phyloP scores from a whole-genome alignment of 2,329 filamentous ascomycete species.

The Fusarium ramigenum region DNA sequence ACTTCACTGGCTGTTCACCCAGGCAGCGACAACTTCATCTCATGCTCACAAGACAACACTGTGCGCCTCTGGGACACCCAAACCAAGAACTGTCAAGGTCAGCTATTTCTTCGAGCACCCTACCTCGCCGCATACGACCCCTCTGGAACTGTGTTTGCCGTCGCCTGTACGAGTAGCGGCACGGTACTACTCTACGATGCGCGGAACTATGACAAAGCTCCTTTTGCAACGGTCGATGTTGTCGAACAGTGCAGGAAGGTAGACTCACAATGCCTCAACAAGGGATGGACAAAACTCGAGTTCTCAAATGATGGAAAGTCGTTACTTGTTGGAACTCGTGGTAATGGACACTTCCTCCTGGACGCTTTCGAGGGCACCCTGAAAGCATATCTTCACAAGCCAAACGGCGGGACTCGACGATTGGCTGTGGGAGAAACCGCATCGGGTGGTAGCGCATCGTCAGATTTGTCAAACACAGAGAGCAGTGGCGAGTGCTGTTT shows the following conservation, averaged over 20 bases:
- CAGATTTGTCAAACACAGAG: constrained; percentile 54
- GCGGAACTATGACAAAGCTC: constrained; percentile 91
- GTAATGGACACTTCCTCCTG: constrained; percentile 87
- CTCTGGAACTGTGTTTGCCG: constrained; percentile 88
- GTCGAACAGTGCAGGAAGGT: constrained; percentile 61
- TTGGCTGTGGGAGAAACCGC: constrained; percentile 63
- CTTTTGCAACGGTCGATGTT: constrained; percentile 87
- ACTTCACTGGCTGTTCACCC: constrained; percentile 87
- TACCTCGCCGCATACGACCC: constrained; percentile 92
- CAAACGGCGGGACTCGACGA: constrained; percentile 62
- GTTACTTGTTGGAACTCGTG: constrained; percentile 84
- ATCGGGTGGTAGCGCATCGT: constrained; percentile 49
- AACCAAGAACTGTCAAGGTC: constrained; percentile 81
- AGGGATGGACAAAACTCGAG: constrained; percentile 89
- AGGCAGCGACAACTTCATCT: constrained; percentile 89
- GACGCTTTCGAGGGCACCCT: constrained; percentile 89
- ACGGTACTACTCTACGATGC: constrained; percentile 90
- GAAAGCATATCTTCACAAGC: constrained; percentile 75
- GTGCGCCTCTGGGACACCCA: constrained; percentile 90
- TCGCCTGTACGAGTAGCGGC: constrained; percentile 83
- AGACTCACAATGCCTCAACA: constrained; percentile 66
- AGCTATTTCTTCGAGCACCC: constrained; percentile 81
- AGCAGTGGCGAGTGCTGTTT: constrained; percentile 86
- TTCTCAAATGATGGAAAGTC: constrained; percentile 97
- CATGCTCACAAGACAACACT: constrained; percentile 89